phyloP scores from a whole-genome alignment of 2,329 filamentous ascomycete species.

The Trichocomaceae sp. region DNA sequence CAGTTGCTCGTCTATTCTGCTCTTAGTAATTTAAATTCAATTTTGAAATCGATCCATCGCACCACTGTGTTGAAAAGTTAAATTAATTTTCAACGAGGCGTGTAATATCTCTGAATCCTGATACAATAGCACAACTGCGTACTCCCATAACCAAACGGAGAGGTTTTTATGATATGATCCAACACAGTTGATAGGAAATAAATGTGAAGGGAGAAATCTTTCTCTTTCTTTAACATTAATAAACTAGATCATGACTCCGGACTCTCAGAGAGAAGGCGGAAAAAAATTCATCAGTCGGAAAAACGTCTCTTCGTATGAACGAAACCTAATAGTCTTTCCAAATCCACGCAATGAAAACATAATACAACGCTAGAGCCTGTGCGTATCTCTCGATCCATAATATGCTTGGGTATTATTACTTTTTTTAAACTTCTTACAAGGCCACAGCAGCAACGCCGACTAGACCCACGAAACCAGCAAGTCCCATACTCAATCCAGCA shows the following conservation, averaged over 20 bases:
- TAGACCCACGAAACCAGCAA: slow-evolving; percentile 12
- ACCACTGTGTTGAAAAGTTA: too few species aligned
- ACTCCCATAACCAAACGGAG: too few species aligned
- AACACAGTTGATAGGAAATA: too few species aligned
- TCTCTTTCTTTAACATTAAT: neutral
- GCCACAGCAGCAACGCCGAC: slow-evolving; percentile 12
- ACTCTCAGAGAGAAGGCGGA: neutral
- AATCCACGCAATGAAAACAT: neutral
- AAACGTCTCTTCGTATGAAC: neutral
- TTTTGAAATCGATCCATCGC: too few species aligned
- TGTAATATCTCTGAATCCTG: too few species aligned
- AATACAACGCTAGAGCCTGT: neutral
- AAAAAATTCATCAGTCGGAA: neutral
- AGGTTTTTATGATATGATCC: too few species aligned
- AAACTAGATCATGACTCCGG: neutral
- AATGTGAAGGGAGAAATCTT: neutral
- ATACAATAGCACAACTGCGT: too few species aligned
- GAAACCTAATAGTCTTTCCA: neutral
- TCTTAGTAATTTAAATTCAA: too few species aligned
- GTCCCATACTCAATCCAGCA: slow-evolving; percentile 8
- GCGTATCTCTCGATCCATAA: neutral
- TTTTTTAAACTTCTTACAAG: neutral
- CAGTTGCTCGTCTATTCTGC: too few species aligned
- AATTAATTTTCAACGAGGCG: too few species aligned
- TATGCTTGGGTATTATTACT: neutral